Base-by-base conservation (phyloP, 495 filamentous ascomycete species). In the Daldinia childiae region DNA sequence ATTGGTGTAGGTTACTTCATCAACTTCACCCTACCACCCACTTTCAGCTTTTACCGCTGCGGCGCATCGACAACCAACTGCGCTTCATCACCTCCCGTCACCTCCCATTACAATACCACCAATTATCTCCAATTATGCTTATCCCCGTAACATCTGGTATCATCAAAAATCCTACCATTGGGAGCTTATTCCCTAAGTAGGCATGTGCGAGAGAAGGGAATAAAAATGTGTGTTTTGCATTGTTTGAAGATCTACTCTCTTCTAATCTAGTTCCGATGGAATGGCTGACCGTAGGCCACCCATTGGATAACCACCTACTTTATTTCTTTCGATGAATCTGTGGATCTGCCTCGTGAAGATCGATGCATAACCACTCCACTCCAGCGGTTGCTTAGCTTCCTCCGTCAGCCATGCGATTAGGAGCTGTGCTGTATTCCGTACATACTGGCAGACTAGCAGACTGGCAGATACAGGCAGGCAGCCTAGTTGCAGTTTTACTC, bases 301-400 rank as follows among this genome's bases (percentile, higher is more conserved):
- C 60, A 61, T 73, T 68, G 19, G 26, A 68, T 60, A 32, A 41
- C 70, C 60, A 68, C 56, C 51, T 68, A 68, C 70, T 68, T 58
- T 68, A 68, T 73, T 66, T 73, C 71, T 73, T 69, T 73, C 71
- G 66, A 58, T 48, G 65, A 69, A 69, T 62, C 41, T 48, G 58
- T 61, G 56, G 66, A 69, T 69, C 71, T 64, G 61, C 71, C 45
- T 74, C 59, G 69, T 67, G 63, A 67, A 65, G 64, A 72, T 74
- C 68, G 63, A 55, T 64, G 68, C 68, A 64, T 62, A 26, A 68
- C 62, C 62, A 62, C 67, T 74, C 62, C 62, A 65, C 62, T 26
- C 21, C 57, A 61, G 58, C 67, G 58, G 62, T 43, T 72, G 59
- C 27, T 55, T 60, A 34, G 36, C 26, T 41, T 51, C 54, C 43